Evolutionary conservation across 2,329 filamentous ascomycete genomes (phyloP).

Genomic region (Alternaria novae-zelandiae): DNA sequence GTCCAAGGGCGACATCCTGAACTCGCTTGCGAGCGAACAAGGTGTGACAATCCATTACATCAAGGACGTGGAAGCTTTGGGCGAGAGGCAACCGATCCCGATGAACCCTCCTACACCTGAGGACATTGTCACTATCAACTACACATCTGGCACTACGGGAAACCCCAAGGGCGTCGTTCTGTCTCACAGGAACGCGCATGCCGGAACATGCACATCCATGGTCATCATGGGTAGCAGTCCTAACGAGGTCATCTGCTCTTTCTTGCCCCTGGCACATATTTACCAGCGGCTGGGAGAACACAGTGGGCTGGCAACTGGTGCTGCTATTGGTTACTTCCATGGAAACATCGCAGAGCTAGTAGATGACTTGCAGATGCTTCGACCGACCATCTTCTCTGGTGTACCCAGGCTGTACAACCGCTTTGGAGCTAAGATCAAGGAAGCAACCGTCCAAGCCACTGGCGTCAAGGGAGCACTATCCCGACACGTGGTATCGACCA

Average conservation of each 20-base stretch:
- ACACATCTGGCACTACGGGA: conserved; percentile 85
- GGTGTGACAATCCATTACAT: conserved; percentile 83
- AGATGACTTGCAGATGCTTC: conserved; percentile 88
- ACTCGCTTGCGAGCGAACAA: conserved; percentile 73
- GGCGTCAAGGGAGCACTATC: conserved; percentile 84
- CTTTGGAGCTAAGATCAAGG: conserved; percentile 82
- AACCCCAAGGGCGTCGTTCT: conserved; percentile 83
- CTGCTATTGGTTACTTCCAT: conserved; percentile 88
- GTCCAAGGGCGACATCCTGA: conserved; percentile 81
- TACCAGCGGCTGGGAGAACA: conserved; percentile 88
- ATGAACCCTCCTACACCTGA: conserved; percentile 74
- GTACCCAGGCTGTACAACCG: conserved; percentile 92
- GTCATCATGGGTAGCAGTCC: conserved; percentile 59
- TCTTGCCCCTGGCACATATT: conserved; percentile 93
- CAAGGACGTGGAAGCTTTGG: conserved; percentile 79
- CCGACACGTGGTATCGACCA: conserved; percentile 77
- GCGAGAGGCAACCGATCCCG: conserved; percentile 71
- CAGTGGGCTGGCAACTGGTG: conserved; percentile 72
- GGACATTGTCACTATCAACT: conserved; percentile 88
- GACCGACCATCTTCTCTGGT: conserved; percentile 82
- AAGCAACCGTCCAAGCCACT: conserved; percentile 76
- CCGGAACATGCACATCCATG: conserved; percentile 70
- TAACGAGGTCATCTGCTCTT: conserved; percentile 77
- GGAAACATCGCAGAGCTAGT: conserved; percentile 85
- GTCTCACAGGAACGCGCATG: conserved; percentile 80